These are phyloP conservation scores for Nicotiana benthamiana DNA, from an alignment of 257 asterid genomes.

Conservation along the genomic window DNA sequence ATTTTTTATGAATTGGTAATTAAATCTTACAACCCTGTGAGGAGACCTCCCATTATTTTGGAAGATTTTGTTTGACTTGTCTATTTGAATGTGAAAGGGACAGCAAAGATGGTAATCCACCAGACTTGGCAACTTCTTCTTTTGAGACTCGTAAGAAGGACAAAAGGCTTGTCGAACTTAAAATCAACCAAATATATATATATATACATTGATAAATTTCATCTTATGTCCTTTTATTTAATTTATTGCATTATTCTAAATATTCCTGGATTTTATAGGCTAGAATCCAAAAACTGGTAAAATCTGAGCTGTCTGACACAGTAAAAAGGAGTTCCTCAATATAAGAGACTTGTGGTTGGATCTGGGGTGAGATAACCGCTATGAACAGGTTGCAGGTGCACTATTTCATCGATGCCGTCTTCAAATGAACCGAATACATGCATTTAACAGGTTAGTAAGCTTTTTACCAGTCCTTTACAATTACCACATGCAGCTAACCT, in stretches of 20 bases:
- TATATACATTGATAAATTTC: neutral
- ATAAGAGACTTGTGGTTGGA: neutral
- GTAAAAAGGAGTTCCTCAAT: neutral
- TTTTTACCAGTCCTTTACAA: neutral
- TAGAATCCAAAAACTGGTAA: neutral
- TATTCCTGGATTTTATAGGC: neutral
- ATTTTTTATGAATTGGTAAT: neutral
- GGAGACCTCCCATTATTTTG: neutral
- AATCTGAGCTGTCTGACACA: neutral
- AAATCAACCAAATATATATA: neutral
- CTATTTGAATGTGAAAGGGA: neutral
- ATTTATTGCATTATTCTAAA: too few relatives aligned
- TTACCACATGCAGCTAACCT: too few relatives aligned
- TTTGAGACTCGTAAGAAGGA: neutral
- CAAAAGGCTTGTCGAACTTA: neutral
- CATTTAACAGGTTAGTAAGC: neutral
- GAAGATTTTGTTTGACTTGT: neutral
- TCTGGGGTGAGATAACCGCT: neutral
- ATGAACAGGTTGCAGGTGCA: neutral
- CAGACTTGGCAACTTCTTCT: neutral
- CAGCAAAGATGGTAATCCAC: neutral
- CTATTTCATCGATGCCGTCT: neutral
- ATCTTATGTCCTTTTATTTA: neutral
- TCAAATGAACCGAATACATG: neutral
- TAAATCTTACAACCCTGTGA: neutral